Evolutionary conservation across 2,329 filamentous ascomycete genomes (phyloP).

Genomic region (Pseudogymnoascus sp.): DNA sequence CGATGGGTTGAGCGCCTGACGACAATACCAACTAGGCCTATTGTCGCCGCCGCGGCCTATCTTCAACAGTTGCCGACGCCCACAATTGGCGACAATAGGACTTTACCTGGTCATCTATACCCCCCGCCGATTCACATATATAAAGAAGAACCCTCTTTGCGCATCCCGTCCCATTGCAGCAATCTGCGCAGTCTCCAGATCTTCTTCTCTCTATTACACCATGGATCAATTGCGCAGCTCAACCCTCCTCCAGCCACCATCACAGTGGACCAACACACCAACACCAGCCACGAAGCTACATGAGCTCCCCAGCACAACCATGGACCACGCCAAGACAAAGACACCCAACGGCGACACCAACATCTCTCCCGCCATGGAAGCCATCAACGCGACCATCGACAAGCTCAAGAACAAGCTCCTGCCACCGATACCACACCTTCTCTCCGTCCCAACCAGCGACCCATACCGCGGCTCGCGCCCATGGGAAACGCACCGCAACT

Average conservation of each 20-base stretch:
- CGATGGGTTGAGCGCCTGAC: conserved; percentile 8
- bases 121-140: not conserved
- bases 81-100: conserved; percentile 7
- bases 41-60: not conserved
- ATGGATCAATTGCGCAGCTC: conserved; percentile 6
- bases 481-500: conserved; percentile 23
- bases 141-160: not conserved
- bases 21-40: conserved; percentile 7
- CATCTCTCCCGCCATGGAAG: not conserved
- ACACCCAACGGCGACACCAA: not conserved
- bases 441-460: conserved; percentile 22
- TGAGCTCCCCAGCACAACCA: not conserved
- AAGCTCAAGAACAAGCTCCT: not conserved
- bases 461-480: conserved; percentile 19
- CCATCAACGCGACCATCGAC: not conserved
- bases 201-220: not conserved
- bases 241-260: not conserved
- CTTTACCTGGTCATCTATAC: not conserved
- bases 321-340: not conserved
- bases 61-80: conserved; percentile 1
- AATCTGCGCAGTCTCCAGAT: not conserved
- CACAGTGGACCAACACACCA: not conserved
- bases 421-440: conserved; percentile 24
- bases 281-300: not conserved
- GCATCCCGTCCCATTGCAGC: not conserved